Percentiles rank a stretch among this genome's conserved stretches.
Evolutionary conservation across 805 yeast genomes (phyloP).

Genomic region (Dipodascus albidus): DNA sequence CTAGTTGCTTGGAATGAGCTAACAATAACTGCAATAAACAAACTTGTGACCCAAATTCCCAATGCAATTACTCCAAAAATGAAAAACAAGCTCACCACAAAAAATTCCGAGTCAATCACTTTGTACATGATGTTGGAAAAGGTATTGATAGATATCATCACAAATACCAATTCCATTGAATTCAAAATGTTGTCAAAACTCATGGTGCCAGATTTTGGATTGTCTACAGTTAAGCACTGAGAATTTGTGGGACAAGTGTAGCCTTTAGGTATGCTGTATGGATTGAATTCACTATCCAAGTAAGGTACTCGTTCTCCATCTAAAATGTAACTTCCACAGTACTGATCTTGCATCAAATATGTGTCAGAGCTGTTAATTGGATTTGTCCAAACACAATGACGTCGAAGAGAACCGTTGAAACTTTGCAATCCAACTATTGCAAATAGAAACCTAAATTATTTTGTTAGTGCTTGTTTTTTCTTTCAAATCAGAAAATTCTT

Average conservation of each 20-base stretch:
- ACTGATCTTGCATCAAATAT: conserved; percentile 41
- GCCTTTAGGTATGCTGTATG: conserved; percentile 47
- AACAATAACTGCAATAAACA: conserved; percentile 78
- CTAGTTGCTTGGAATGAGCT: conserved; percentile 60
- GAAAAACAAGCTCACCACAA: conserved; percentile 57
- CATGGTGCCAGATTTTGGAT: conserved; percentile 60
- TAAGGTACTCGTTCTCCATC: conserved; percentile 40
- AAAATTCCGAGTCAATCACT: conserved; percentile 71
- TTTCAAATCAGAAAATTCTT: not conserved
- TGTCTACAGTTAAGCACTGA: conserved; percentile 44
- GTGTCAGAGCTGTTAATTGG: conserved; percentile 40
- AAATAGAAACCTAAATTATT: conserved; percentile 44
- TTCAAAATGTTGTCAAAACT: conserved; percentile 77
- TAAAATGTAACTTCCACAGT: conserved; percentile 69
- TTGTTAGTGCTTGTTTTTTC: not conserved
- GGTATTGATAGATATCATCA: conserved; percentile 81
- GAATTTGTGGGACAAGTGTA: conserved; percentile 72
- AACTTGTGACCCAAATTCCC: conserved; percentile 75
- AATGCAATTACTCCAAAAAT: conserved; percentile 60
- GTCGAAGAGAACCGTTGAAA: conserved; percentile 68
- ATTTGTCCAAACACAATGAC: conserved; percentile 73
- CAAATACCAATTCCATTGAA: conserved; percentile 77
- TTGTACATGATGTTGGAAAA: conserved; percentile 85
- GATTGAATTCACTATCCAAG: conserved; percentile 35
- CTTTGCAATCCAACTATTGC: conserved; percentile 84